Base-by-base conservation (phyloP, 768 basidiomycete genomes). In the Boletus rufocinnamomeus region DNA sequence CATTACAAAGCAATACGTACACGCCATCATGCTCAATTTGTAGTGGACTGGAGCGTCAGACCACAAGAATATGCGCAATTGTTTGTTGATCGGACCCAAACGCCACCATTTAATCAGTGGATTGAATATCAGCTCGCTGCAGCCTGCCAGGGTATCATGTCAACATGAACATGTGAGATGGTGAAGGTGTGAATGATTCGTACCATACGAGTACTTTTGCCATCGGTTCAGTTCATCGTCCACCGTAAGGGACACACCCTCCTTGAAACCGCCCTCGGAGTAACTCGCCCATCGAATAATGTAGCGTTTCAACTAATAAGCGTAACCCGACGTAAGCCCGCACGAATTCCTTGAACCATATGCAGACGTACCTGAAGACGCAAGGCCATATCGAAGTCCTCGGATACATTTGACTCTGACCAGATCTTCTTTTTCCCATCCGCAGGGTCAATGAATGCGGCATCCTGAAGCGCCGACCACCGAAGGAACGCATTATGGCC, bases 191-290 rank as follows among this genome's bases (percentile, higher is more conserved):
- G 66, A 77, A 77, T 25, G 77, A 77, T 38, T 60, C 72, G 65
- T 10, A 66, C 87, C 89, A 72, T 90, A 91, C 0, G 88, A 77
- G 61, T 91, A 92, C 67, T 95, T 96, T 61, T 95, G 91, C 94
- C 94, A 97, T 8, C 94, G 72, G 68, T 95, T 95, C n/a, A 97
- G 74, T 68, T 97, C 94, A 67, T 97, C 94, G 56, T 94, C 92
- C 57, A 87, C 88, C 0, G 94, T 95, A 2, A 97, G 76, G 1
- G 89, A 91, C n/a, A 97, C 93, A 62, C 94, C 94, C 68, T 97
- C 94, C 76, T 95, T 90, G 81, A 95, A 95, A 0, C 86, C 91
- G 46, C 92, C 89, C 17, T 89, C 80, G 3, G 87, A 89, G 70
- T 95, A 96, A 1, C 88, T 90, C n/a, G 93, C 88, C 93, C 90